Conservation (phyloP, 1,284 basidiomycete genomes). For the Taiwanofungus camphoratus region DNA sequence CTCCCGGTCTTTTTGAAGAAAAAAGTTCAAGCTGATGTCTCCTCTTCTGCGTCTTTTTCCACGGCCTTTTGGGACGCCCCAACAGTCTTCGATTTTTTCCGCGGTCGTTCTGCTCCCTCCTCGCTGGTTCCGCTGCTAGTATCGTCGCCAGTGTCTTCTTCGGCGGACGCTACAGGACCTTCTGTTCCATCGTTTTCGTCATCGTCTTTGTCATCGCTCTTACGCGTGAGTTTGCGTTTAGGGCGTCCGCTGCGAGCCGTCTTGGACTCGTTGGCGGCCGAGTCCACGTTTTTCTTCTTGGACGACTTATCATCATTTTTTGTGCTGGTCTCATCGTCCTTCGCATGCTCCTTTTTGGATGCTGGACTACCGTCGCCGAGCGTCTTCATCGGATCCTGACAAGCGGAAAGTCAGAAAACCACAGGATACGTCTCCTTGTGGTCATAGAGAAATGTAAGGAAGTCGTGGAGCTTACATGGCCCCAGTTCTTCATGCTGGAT, state of each 20-base stretch:
- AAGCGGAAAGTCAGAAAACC: neutral
- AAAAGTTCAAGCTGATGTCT: too few relatives aligned
- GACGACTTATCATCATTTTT: neutral
- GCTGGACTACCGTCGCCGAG: neutral
- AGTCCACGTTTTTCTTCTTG: constrained; percentile 1
- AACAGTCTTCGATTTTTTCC: neutral
- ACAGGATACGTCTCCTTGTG: neutral
- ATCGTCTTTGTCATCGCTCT: neutral
- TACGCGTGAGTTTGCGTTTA: neutral
- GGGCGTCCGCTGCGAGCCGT: neutral
- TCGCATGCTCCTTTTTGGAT: too few relatives aligned
- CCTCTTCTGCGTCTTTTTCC: too few relatives aligned
- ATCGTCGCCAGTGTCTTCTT: neutral
- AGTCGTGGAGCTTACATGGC: neutral
- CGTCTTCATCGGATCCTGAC: neutral
- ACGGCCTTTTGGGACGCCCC: neutral
- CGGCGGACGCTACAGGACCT: neutral
- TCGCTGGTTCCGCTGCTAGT: neutral
- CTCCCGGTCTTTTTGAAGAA: too few relatives aligned
- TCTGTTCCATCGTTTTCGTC: neutral
- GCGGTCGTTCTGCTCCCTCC: neutral
- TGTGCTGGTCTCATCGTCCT: neutral
- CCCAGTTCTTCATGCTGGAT: neutral
- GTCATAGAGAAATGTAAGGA: too few relatives aligned
- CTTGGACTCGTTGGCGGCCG: neutral